Conservation (phyloP, 2,329 filamentous ascomycete genomes). For the Alternaria brassicae region DNA sequence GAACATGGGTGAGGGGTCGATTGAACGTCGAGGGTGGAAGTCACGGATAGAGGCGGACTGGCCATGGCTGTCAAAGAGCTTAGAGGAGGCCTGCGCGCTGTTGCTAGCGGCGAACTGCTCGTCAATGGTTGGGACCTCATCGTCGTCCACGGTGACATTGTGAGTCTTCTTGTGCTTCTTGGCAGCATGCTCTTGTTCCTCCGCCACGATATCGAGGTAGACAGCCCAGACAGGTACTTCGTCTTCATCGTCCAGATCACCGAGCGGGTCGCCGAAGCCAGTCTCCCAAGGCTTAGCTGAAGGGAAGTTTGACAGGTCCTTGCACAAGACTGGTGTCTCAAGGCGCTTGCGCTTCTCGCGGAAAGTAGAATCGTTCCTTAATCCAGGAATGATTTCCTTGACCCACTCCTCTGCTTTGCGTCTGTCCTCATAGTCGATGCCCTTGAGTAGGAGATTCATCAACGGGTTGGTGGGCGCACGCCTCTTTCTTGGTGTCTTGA, state of each 20-base stretch:
- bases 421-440: slow-evolving; percentile 28
- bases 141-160: slow-evolving; percentile 13
- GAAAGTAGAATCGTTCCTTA: slow-evolving; percentile 27
- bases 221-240: slow-evolving; percentile 42
- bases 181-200: slow-evolving; percentile 26
- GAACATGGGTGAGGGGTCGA: slow-evolving; percentile 45
- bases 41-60: slow-evolving; percentile 32
- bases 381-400: slow-evolving; percentile 25
- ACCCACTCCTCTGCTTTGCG: slow-evolving; percentile 38
- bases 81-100: slow-evolving; percentile 5
- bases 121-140: slow-evolving; percentile 32
- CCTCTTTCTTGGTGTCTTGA: slow-evolving; percentile 25
- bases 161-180: slow-evolving; percentile 36
- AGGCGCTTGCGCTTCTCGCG: slow-evolving; percentile 42
- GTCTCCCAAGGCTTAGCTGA: slow-evolving; percentile 43
- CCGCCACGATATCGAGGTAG: slow-evolving; percentile 35
- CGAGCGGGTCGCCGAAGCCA: slow-evolving; percentile 40
- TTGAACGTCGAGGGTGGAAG: slow-evolving; percentile 40
- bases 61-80: slow-evolving; percentile 33
- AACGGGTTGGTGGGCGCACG: slow-evolving; percentile 23
- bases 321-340: slow-evolving; percentile 31
- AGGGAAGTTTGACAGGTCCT: slow-evolving; percentile 39
- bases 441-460: slow-evolving; percentile 27
- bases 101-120: slow-evolving; percentile 21
- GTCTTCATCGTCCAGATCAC: slow-evolving; percentile 36